Percentiles rank a stretch among this genome's conserved stretches.
Conservation (phyloP, 108 stramenopile genomes). For the Epithemia pelagica region DNA sequence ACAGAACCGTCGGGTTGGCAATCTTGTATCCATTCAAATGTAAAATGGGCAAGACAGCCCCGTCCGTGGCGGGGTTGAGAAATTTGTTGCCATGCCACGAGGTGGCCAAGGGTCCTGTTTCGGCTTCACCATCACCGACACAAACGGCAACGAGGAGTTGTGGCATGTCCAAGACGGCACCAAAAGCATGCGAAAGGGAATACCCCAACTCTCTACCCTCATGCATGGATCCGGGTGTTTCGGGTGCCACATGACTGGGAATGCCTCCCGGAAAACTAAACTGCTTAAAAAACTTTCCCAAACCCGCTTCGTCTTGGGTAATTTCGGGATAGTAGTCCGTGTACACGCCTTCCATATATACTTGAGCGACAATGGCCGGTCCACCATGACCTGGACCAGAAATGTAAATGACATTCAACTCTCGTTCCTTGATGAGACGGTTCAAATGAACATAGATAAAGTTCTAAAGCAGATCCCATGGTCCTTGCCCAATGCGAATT, state of each 20-base stretch:
- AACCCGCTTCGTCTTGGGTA: conserved; percentile 15
- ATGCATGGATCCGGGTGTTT: conserved; percentile 25
- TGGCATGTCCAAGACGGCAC: conserved; percentile 21
- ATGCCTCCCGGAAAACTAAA: conserved; percentile 22
- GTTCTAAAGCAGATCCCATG: too few species aligned
- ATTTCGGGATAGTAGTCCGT: conserved; percentile 22
- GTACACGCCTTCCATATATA: conserved; percentile 19
- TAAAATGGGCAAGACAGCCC: conserved; percentile 21
- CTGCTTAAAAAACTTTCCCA: conserved; percentile 25
- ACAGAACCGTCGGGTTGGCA: conserved; percentile 18
- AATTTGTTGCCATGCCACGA: conserved; percentile 23
- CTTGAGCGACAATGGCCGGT: conserved; percentile 20
- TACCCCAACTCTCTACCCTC: conserved; percentile 23
- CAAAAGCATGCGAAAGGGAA: conserved; percentile 21
- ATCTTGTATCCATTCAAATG: conserved; percentile 26
- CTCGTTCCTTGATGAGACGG: conserved; percentile 19
- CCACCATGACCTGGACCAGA: conserved; percentile 24
- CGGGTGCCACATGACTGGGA: conserved; percentile 21
- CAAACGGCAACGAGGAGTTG: conserved; percentile 14
- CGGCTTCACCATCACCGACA: conserved; percentile 23
- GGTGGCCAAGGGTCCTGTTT: conserved; percentile 26
- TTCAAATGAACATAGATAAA: conserved; percentile 24
- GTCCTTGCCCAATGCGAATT: too few species aligned
- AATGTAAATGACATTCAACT: conserved; percentile 19
- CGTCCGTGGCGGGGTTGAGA: conserved; percentile 21